Evolutionary conservation across 257 asterid genomes (phyloP), one percentile per base, ranked within the genome.

Genomic region (Echites panduratus): DNA sequence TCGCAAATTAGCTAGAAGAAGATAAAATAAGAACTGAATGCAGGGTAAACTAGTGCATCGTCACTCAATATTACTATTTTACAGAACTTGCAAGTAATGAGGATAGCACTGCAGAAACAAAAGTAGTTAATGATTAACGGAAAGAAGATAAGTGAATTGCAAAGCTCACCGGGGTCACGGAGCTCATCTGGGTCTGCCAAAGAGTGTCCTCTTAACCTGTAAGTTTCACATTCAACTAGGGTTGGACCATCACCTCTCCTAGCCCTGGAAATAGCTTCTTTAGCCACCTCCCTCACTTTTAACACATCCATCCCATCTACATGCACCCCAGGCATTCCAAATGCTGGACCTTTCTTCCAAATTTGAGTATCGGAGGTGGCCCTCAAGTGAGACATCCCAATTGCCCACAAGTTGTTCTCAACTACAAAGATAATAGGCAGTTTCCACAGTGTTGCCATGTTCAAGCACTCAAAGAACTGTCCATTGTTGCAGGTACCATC

Each of bases 101-200:
- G 66, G 27, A 49, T 58, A 4, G 24, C 22, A 62, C 10, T 2
- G 67, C 41, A 63, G 26, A 61, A 63, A 26, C 47, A 63, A 38
- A 63, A 14, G 45, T 9, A 19, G 59, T 14, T 16, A 63, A 17
- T 22, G 52, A 64, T 17, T 66, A 41, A 17, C 29, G 50, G 7
- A 74, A 40, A 52, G 35, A 50, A 50, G 20, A 68, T 14, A 49
- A 52, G 67, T 66, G 56, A 48, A 53, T 57, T 59, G 52, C 79
- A 77, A 71, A 61, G 73, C 89, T 87, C 67, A 95, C 98, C 89
- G 48, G 97, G 98, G 87, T 95, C 96, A 86, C 97, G 99, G 20
- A 95, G 91, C 92, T 95, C 97, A 82, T 95, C 98, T 5, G 98
- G 98, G 70, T 95, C 99, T 24, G 98, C 99, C 88, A 90, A 87